These are phyloP conservation scores for Fusarium begoniae DNA, from an alignment of 2,329 filamentous ascomycete genomes.

Conservation along the genomic window DNA sequence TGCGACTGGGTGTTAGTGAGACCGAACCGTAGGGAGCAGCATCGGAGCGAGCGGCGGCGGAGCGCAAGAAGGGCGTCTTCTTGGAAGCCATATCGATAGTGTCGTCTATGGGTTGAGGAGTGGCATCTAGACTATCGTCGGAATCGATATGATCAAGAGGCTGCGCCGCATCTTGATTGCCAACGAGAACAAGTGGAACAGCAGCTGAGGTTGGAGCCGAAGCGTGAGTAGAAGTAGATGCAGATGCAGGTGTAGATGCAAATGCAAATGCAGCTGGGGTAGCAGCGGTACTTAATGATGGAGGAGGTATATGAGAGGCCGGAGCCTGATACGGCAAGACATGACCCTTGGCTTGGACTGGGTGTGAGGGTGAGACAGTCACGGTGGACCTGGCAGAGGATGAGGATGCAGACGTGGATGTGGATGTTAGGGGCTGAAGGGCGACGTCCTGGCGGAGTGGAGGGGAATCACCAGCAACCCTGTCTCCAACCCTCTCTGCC, in stretches of 20 bases:
- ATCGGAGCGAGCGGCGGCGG: conserved; percentile 42
- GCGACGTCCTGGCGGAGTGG: conserved; percentile 43
- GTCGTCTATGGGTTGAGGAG: conserved; percentile 22
- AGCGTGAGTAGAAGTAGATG: conserved; percentile 4
- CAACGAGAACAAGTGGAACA: neutral
- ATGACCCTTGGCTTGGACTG: conserved; percentile 38
- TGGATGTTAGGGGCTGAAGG: conserved; percentile 46
- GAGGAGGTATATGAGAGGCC: conserved; percentile 37
- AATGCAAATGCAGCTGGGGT: conserved; percentile 23
- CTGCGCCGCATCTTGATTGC: conserved; percentile 19
- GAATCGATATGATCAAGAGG: conserved; percentile 7
- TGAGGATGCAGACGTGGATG: conserved; percentile 37
- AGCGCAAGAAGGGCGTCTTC: conserved; percentile 50
- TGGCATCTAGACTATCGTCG: conserved; percentile 40
- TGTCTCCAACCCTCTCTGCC: conserved; percentile 31
- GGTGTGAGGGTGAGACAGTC: conserved; percentile 41
- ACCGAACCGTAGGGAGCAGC: conserved; percentile 53
- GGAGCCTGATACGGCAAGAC: conserved; percentile 38
- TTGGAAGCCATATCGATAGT: conserved; percentile 48
- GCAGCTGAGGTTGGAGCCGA: neutral
- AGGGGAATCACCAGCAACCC: conserved; percentile 42
- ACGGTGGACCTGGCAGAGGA: conserved; percentile 39
- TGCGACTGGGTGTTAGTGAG: conserved; percentile 47
- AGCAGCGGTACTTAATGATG: conserved; percentile 34
- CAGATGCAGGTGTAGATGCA: conserved; percentile 13